Base-by-base conservation (phyloP, 768 basidiomycete genomes). In the Neoboletus magnificus region DNA sequence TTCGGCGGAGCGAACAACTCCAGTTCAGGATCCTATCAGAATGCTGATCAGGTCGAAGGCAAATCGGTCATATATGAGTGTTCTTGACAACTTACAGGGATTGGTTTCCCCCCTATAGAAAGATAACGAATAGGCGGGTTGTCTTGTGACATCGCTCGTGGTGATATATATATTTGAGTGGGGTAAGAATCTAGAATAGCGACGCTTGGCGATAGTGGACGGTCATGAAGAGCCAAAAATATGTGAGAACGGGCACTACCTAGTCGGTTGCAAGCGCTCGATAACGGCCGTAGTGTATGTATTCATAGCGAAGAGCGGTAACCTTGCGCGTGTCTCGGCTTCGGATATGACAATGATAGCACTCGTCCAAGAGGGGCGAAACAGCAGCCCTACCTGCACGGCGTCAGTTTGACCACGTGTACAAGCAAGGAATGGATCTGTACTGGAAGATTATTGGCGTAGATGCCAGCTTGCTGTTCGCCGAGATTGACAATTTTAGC, bases 121-220 rank as follows among this genome's bases (percentile, higher is more conserved):
- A 86, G 77, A 63, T 80, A 85, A 27, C 83, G 79, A 22, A 85
- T 57, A 4, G 84, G 83, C 6, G 82, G 76, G 49, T 75, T 74
- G 39, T 75, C 71, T 45, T 70, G 68, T 0, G 76, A 52, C 7
- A 74, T 63, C 10, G 72, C 67, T 10, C 46, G 58, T 0, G 66
- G 42, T 15, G 75, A 74, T 18, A 81, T 75, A 58, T 85, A 86
- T 5, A 73, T 69, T 12, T 78, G 76, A 16, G 73, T 71, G 6
- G 80, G 66, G 59, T 87, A 86, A 6, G 73, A 70, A 62, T 85
- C 85, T 22, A 86, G 64, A 3, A 85, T 65, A 1, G 76, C 72
- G 27, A 83, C 62, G 18, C 83, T 84, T 50, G 46, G 48, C 13
- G 44, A 48, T 23, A 36, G 27, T 35, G 23, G 7, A 52, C 9